A percentile compares a stretch with the other conserved stretches of the same genome.
phyloP scores from a whole-genome alignment of 1,139 yeast genomes.

The Geotrichum europaeum region DNA sequence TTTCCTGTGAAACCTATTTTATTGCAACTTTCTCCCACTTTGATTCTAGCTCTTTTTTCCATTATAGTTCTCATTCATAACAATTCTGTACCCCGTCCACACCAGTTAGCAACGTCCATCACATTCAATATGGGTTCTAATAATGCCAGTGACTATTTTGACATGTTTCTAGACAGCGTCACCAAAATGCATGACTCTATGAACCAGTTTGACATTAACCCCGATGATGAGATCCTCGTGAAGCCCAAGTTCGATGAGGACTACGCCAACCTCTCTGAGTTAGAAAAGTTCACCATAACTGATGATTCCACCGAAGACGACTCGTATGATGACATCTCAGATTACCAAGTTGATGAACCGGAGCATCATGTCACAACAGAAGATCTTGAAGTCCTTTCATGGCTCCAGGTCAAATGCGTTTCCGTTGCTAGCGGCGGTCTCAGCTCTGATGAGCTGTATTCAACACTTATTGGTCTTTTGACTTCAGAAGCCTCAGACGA shows the following conservation, averaged over 20 bases:
- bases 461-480: slow-evolving; percentile 29
- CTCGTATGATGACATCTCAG: not conserved
- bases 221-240: not conserved
- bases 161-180: slow-evolving; percentile 16
- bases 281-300: slow-evolving; percentile 14
- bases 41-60: not conserved
- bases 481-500: slow-evolving; percentile 45
- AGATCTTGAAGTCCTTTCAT: slow-evolving; percentile 7
- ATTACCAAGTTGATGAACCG: not conserved
- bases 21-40: not conserved
- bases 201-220: slow-evolving; percentile 5
- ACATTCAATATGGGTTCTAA: not conserved
- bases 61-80: no score
- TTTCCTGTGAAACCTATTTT: not conserved
- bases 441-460: slow-evolving; percentile 14
- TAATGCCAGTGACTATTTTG: slow-evolving; percentile 3
- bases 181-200: slow-evolving; percentile 17
- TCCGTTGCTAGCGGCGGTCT: slow-evolving; percentile 1
- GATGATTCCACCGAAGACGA: slow-evolving; percentile 4
- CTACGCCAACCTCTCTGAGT: not conserved
- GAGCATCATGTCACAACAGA: not conserved
- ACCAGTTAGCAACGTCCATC: not conserved
- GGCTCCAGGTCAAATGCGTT: slow-evolving; percentile 10
- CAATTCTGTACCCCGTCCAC: not conserved
- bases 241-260: slow-evolving; percentile 11